A percentile compares a stretch with the other conserved stretches of the same genome.
phyloP scores from a whole-genome alignment of 2,329 filamentous ascomycete genomes.

The Apiospora marii region DNA sequence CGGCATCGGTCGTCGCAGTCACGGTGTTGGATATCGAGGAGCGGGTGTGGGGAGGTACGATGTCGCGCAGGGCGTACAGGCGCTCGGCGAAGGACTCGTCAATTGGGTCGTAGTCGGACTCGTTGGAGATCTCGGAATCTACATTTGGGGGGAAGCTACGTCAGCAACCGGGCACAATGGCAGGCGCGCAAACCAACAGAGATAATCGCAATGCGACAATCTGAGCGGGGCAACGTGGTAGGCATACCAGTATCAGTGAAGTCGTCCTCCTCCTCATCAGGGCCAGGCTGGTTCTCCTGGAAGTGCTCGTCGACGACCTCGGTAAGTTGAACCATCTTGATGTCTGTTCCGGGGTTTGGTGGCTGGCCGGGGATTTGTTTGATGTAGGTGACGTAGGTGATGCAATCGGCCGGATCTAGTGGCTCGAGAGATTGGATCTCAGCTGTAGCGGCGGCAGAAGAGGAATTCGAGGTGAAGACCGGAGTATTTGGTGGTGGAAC shows the following conservation, averaged over 20 bases:
- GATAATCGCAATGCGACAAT: conserved; percentile 2
- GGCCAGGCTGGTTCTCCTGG: conserved; percentile 71
- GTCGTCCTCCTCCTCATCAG: conserved; percentile 87
- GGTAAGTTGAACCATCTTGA: conserved; percentile 84
- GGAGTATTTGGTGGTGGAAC: conserved; percentile 5
- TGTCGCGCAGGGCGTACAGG: conserved; percentile 76
- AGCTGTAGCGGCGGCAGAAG: neutral
- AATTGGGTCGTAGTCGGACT: conserved; percentile 71
- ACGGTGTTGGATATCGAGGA: conserved; percentile 70
- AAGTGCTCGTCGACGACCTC: conserved; percentile 98
- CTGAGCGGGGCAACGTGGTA: neutral
- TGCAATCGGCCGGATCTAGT: neutral
- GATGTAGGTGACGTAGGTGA: neutral
- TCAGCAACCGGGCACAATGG: conserved; percentile 20
- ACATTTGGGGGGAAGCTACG: conserved; percentile 22
- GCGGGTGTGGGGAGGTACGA: conserved; percentile 76
- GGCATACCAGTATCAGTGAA: conserved; percentile 88
- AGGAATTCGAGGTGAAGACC: neutral
- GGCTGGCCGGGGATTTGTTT: neutral
- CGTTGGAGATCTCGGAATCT: conserved; percentile 87
- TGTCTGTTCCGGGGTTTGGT: conserved; percentile 10
- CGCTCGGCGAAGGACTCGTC: conserved; percentile 72
- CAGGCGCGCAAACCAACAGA: neutral
- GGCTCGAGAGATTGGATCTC: neutral
- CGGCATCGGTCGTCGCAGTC: conserved; percentile 61